Conservation (phyloP, 2,329 filamentous ascomycete species). For the Fusarium burgessii region DNA sequence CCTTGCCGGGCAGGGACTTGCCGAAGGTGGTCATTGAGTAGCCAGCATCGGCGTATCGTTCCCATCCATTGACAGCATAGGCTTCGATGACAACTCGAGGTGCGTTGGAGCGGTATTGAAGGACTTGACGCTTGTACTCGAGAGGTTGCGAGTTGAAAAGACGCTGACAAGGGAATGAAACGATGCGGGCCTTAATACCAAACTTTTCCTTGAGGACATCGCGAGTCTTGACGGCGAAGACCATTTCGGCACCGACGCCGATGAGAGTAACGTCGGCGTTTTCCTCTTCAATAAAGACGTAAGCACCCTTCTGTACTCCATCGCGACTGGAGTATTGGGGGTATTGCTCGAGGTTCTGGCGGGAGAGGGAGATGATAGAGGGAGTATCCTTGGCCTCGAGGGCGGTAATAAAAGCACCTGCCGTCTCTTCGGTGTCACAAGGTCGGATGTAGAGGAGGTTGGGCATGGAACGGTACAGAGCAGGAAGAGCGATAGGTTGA, state of each 20-base stretch:
- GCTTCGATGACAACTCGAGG: conserved; percentile 71
- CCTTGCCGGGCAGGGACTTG: conserved; percentile 65
- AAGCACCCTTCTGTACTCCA: conserved; percentile 58
- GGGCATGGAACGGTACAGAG: conserved; percentile 72
- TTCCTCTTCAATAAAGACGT: conserved; percentile 58
- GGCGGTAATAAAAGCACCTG: conserved; percentile 65
- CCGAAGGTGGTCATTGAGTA: conserved; percentile 66
- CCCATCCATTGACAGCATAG: conserved; percentile 69
- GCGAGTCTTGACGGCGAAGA: conserved; percentile 51
- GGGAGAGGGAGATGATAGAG: conserved; percentile 62
- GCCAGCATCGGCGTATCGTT: conserved; percentile 69
- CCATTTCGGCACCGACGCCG: conserved; percentile 54
- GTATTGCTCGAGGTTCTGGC: conserved; percentile 58
- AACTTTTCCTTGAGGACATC: conserved; percentile 54
- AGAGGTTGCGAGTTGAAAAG: conserved; percentile 57
- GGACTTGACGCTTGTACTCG: conserved; percentile 59
- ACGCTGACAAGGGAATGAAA: conserved; percentile 60
- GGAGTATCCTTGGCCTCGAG: conserved; percentile 56
- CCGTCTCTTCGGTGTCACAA: conserved; percentile 67
- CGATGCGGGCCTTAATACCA: conserved; percentile 54
- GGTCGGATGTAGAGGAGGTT: conserved; percentile 72
- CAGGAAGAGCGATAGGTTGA: conserved; percentile 69
- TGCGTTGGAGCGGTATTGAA: conserved; percentile 57
- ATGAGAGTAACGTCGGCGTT: conserved; percentile 60
- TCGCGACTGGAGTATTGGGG: conserved; percentile 54